Base-by-base conservation (phyloP, 441 rosid species). In the Gossypium laxum region DNA sequence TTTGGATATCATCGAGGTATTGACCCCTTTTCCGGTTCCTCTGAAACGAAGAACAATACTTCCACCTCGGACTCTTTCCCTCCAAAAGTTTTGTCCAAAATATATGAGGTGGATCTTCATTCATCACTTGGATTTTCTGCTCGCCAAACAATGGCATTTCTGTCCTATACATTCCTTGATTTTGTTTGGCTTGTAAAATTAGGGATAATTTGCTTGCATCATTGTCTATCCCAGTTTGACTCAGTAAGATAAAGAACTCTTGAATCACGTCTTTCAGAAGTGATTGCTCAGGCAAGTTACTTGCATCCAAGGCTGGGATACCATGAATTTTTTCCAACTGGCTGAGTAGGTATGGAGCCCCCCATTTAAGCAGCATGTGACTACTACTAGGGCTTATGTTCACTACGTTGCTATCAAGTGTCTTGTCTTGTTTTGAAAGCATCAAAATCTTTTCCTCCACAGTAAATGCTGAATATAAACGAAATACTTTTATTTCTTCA, bases 331-430 rank as follows among this genome's bases (percentile, higher is more conserved):
- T 86, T 5, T 84, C 82, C 85, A 92, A 83, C 79, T 79, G 84
- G 38, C 75, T 76, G 69, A 95, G 88, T 56, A 92, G 73, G 82
- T 85, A 75, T 12, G 86, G 75, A 47, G 94, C 91, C 50, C 98
- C 96, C 97, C 93, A 89, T 91, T 85, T 92, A 51, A 95, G 93
- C 75, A 95, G 82, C 76, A 66, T 74, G 62, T 92, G 94, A 64
- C 79, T 76, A 57, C 75, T 77, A 72, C 61, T 43, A 17, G 80
- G 83, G 76, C 64, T 82, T 72, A 81, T 72, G 76, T 74, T 85
- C 81, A 81, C 90, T 3, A 74, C 22, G 65, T 72, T 74, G 77
- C 81, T 78, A 54, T 85, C 89, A 66, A 81, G 78, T 59, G 73
- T 67, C 74, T 81, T 86, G 67, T 79, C 84, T 72, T 84, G 83